phyloP scores from a whole-genome alignment of 176 grass and related monocot species.

The Aegilops bicornis region DNA sequence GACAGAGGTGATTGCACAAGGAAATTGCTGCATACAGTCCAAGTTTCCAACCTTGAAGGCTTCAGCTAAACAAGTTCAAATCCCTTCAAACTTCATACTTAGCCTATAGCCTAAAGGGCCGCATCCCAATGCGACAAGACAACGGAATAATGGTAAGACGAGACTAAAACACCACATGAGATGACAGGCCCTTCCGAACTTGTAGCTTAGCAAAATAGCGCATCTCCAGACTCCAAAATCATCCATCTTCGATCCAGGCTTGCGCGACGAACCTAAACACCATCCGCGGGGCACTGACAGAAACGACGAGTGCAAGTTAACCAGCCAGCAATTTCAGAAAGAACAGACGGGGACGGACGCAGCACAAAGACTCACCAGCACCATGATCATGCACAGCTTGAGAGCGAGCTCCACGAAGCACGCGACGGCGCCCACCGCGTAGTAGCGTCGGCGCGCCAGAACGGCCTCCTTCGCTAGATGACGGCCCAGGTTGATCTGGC shows the following conservation, averaged over 20 bases:
- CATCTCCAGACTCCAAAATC: neutral
- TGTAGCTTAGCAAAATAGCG: no score
- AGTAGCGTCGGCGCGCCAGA: neutral
- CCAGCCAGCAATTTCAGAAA: no score
- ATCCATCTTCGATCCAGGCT: neutral
- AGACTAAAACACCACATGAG: neutral
- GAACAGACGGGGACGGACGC: no score
- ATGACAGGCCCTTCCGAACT: neutral
- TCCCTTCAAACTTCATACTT: neutral
- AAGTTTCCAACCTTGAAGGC: no score
- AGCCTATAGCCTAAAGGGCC: neutral
- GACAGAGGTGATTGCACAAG: no score
- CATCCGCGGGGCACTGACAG: neutral
- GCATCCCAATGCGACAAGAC: neutral
- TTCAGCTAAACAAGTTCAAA: neutral
- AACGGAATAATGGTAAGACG: no score
- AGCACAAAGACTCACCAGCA: neutral
- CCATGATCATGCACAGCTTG: neutral
- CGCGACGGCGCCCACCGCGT: neutral
- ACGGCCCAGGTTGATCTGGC: neutral
- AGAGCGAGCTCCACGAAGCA: neutral
- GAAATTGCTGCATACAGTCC: no score
- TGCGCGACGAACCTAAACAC: neutral
- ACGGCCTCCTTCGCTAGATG: neutral
- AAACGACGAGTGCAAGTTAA: neutral